Percentiles rank a stretch among this genome's conserved stretches.
Conservation (phyloP, 352 stramenopile species). For the Globisporangium orthogonon region DNA sequence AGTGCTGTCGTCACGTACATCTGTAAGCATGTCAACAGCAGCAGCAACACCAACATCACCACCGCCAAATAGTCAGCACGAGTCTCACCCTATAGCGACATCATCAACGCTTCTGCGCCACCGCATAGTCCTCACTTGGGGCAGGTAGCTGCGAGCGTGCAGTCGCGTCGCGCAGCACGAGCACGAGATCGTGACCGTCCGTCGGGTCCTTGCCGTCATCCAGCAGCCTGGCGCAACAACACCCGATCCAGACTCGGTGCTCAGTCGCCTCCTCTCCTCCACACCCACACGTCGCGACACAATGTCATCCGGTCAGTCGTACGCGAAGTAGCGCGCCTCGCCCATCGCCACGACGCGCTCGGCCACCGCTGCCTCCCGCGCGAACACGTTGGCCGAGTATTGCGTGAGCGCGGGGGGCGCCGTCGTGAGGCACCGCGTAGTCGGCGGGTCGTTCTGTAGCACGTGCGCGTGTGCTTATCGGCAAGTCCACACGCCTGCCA, state of each 20-base stretch:
- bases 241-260: neutral
- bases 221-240: slow-evolving; percentile 28
- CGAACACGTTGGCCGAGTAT: slow-evolving; percentile 77
- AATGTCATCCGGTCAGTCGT: slow-evolving; percentile 1
- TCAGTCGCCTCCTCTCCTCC: neutral
- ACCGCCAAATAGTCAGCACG: neutral
- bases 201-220: slow-evolving; percentile 53
- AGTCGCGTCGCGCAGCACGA: slow-evolving; percentile 54
- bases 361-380: slow-evolving; percentile 29
- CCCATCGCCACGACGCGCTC: slow-evolving; percentile 31
- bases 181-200: slow-evolving; percentile 41
- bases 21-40: neutral
- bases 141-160: slow-evolving; percentile 32
- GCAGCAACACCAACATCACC: neutral
- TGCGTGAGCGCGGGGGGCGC: slow-evolving; percentile 64
- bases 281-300: neutral
- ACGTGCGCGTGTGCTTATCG: neutral
- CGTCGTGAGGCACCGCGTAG: slow-evolving; percentile 46
- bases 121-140: slow-evolving; percentile 18
- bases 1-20: neutral
- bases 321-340: slow-evolving; percentile 55
- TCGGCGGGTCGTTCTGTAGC: slow-evolving; percentile 65
- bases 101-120: neutral
- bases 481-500: neutral
- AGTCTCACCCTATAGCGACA: neutral